Base-by-base conservation (phyloP, 495 filamentous ascomycete species). In the Letharia lupina region DNA sequence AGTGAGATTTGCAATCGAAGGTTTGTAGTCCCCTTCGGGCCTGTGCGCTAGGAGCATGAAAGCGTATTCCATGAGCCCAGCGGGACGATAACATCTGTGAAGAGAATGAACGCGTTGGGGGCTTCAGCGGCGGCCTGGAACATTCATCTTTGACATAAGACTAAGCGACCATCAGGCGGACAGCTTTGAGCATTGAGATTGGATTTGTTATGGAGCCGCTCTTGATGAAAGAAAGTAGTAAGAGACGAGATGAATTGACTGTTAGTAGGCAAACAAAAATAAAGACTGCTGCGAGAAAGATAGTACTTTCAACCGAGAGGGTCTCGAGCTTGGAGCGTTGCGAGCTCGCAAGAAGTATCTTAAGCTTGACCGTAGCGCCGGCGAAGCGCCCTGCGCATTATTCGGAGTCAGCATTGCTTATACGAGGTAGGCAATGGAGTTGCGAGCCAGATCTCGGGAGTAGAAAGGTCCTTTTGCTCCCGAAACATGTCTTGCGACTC, bases 301-400 rank as follows among this genome's bases (percentile, higher is more conserved):
- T 56, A 89, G 91, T 31, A 86, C 91, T 35, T 84, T 85, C 44
- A 90, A 85, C 78, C 91, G 93, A 52, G 93, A 98, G 77, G 95
- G 91, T 75, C 77, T 98, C 56, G 93, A 97, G 80, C 84, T 94
- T 65, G 93, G 92, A 62, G 92, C 90, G n/a, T 96, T 91, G 91
- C 95, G 91, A 88, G 92, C 90, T 69, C 80, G 80, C 74, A 95
- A 91, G 78, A 82, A 77, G 69, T 76, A 76, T 15, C 11, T 62
- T 33, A 60, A 23, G 11, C n/a, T 52, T 50, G 10, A 41, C 10
- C 52, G 50, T 52, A 59, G 23, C 91, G 83, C 78, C 93, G 85
- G 71, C 87, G 87, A 70, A 98, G 81, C 58, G 91, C 85, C 69
- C 94, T 39, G 8, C 37, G 37, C 37, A 39, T 4, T 28, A 1